Base-by-base conservation (phyloP, 2,329 filamentous ascomycete species). In the Cladosporium sp. region DNA sequence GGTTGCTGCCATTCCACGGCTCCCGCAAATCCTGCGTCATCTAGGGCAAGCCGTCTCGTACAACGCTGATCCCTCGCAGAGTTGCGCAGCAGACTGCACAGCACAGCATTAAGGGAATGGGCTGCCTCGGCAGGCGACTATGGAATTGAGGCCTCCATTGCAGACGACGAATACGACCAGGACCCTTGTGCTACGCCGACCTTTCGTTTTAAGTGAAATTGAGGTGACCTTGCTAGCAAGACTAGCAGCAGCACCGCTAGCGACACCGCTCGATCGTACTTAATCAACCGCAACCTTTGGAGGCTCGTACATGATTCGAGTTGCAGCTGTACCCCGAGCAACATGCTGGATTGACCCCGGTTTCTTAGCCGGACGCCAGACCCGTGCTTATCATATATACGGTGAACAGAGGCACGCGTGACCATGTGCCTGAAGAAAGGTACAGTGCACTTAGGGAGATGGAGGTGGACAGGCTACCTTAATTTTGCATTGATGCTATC, bases 241-340 rank as follows among this genome's bases (percentile, higher is more conserved):
- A 7, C 32, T 57, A 57, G 53, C 49, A n/a, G 49, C 49, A 53
- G 28, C 49, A 53, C 6, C 49, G 49, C 49, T 53, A n/a, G 49
- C 49, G 28, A 53, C 49, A 53, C 16, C 49, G 49, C 49, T 53
- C 49, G 49, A 58, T 21, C 14, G 25, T 13, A 26, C 23, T 34
- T 58, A 16, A 39, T 43, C 32, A 43, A 58, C 32, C n/a, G 23
- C 26, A 28, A n/a, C 26, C 7, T 53, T 28, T 26, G 26, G 26
- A n/a, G 10, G 34, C 56, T 26, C 23, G 13, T 39, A 18, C 56
- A 58, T 58, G 56, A 58, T 58, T 58, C 56, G 56, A 43, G 56
- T 46, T 28, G 56, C 56, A 58, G 56, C 54, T 36, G 53, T 56
- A 18, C 53, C 10, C 10, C 28, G n/a, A n/a, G n/a, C n/a, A n/a